These are phyloP conservation scores for Pseudomonodictys pantanalensis DNA, from an alignment of 495 filamentous ascomycete genomes.

Conservation along the genomic window DNA sequence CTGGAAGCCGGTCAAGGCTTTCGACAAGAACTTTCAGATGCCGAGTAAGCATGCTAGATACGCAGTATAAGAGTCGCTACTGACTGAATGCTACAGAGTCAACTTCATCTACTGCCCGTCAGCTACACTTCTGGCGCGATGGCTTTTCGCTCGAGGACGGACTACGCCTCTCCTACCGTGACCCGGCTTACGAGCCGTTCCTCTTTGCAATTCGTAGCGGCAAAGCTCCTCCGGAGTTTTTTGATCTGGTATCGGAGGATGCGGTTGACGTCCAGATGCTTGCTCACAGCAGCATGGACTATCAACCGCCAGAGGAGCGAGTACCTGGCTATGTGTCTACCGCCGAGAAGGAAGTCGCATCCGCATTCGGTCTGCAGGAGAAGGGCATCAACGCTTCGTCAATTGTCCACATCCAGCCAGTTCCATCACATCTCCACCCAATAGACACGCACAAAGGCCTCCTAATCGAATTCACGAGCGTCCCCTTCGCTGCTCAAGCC, in stretches of 20 bases:
- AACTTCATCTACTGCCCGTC: too few species aligned
- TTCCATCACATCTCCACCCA: background rate
- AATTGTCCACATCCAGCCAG: background rate
- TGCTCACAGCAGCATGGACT: conserved; percentile 73
- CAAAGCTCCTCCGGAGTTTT: conserved; percentile 76
- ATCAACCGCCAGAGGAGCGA: conserved; percentile 73
- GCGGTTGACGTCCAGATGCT: conserved; percentile 84
- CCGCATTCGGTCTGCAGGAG: background rate
- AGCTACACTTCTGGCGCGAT: conserved; percentile 83
- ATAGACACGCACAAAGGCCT: too few species aligned
- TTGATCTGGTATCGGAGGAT: conserved; percentile 79
- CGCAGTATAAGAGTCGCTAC: too few species aligned
- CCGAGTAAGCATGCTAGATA: too few species aligned
- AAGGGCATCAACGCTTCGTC: background rate
- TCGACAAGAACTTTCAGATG: too few species aligned
- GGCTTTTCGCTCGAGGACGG: conserved; percentile 95
- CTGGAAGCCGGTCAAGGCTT: too few species aligned
- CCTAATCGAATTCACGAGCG: too few species aligned
- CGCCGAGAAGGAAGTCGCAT: background rate
- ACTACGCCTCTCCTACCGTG: conserved; percentile 75
- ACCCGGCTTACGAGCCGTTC: conserved; percentile 74
- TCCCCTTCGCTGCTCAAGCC: too few species aligned
- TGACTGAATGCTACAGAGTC: too few species aligned
- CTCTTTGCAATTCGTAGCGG: conserved; percentile 79
- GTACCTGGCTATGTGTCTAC: conserved; percentile 62